Evolutionary conservation across 768 basidiomycete species (phyloP).

Genomic region (Phanerochaete carnosa): DNA sequence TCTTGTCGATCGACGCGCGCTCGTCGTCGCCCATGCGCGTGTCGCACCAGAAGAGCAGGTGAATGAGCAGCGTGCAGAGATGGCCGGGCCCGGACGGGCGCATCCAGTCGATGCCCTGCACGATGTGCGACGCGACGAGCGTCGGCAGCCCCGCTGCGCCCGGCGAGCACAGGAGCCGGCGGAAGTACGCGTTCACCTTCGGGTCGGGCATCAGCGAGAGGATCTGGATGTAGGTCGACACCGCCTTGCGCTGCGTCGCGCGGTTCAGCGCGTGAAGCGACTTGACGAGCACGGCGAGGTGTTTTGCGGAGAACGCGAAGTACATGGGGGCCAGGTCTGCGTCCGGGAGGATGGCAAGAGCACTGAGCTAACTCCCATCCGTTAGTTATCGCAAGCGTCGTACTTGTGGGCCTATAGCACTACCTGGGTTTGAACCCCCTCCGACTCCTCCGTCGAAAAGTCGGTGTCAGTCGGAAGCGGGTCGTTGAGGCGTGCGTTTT

Average conservation of each 20-base stretch:
- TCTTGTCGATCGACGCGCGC: neutral
- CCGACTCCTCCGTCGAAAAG: neutral
- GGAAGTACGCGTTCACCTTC: neutral
- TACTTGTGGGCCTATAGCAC: neutral
- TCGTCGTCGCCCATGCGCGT: constrained; percentile 3
- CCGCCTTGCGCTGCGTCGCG: neutral
- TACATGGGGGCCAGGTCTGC: neutral
- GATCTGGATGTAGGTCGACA: neutral
- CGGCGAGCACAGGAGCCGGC: neutral
- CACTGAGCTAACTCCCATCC: neutral
- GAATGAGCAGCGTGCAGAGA: neutral
- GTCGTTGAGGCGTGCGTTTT: neutral
- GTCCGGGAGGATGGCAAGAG: neutral
- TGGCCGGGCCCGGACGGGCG: neutral
- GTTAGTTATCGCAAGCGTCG: neutral
- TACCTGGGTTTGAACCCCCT: neutral
- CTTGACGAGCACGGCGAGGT: neutral
- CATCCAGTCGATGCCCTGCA: neutral
- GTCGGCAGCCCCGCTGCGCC: neutral
- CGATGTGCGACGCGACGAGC: neutral
- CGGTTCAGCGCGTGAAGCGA: neutral
- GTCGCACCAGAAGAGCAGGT: constrained; percentile 1
- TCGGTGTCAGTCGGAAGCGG: neutral
- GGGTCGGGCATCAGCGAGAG: constrained; percentile 1
- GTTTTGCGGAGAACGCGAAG: neutral